phyloP scores from a whole-genome alignment of 2,329 filamentous ascomycete genomes.

The Pseudogymnoascus sp. region DNA sequence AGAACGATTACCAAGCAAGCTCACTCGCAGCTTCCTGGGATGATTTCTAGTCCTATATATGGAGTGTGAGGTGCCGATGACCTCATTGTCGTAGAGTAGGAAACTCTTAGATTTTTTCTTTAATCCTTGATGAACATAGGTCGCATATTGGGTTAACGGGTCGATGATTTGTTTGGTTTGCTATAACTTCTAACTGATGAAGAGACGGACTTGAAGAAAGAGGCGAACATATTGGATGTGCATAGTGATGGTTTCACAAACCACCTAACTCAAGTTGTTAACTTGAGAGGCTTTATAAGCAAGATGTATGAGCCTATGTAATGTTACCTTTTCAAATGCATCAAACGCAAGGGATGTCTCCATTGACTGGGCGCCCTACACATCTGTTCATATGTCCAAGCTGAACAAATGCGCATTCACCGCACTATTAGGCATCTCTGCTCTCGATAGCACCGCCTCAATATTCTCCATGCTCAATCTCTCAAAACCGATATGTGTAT shows the following conservation, averaged over 20 bases:
- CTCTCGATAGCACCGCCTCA: constrained; percentile 48
- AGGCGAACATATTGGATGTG: neutral
- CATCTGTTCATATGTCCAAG: constrained; percentile 1
- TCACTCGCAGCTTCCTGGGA: too few species aligned
- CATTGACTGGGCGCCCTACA: neutral
- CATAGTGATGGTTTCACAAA: neutral
- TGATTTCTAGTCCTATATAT: too few species aligned
- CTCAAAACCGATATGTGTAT: constrained; percentile 59
- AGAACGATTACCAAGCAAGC: too few species aligned
- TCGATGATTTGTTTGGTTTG: neutral
- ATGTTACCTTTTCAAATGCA: neutral
- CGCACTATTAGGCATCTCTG: constrained; percentile 49
- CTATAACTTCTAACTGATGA: neutral
- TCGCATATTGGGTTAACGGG: neutral
- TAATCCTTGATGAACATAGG: neutral
- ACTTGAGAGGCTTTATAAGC: neutral
- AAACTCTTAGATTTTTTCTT: neutral
- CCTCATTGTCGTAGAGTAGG: neutral
- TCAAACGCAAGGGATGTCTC: neutral
- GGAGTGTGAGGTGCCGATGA: neutral
- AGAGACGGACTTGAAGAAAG: neutral
- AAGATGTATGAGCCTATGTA: neutral
- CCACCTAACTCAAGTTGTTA: neutral
- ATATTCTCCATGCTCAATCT: constrained; percentile 62
- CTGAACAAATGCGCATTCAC: constrained; percentile 49